Percentiles rank a stretch among this genome's conserved stretches.
phyloP scores from a whole-genome alignment of 257 asterid species.

The Penstemon davidsonii region DNA sequence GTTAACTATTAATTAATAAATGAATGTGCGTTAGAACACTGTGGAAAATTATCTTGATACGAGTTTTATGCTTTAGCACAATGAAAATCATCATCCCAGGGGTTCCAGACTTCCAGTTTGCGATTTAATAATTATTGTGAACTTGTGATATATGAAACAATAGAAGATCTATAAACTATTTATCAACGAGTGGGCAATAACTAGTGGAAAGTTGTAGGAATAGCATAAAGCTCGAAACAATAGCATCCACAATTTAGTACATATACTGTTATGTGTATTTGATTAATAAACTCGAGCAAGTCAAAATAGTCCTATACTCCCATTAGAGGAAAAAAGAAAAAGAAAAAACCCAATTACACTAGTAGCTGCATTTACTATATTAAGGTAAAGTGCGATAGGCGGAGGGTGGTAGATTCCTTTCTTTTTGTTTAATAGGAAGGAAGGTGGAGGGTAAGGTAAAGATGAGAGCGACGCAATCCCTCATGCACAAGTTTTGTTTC shows the following conservation, averaged over 20 bases:
- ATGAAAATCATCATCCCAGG: neutral
- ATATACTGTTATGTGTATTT: neutral
- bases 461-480: no score
- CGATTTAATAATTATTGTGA: no score
- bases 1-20: neutral
- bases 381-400: no score
- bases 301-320: no score
- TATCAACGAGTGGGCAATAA: neutral
- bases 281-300: neutral
- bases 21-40: neutral
- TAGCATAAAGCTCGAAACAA: neutral
- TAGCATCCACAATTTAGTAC: neutral
- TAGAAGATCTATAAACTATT: neutral
- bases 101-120: neutral
- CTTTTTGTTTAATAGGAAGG: no score
- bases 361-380: neutral
- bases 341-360: neutral
- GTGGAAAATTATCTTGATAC: neutral
- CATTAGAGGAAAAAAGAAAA: no score
- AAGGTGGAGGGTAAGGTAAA: no score
- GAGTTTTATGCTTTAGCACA: neutral
- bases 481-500: no score
- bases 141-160: no score
- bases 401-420: no score
- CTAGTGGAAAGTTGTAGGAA: constrained; percentile 2